Evolutionary conservation across 148 eudicot species (phyloP).

Genomic region (Nepenthes mirabilis): DNA sequence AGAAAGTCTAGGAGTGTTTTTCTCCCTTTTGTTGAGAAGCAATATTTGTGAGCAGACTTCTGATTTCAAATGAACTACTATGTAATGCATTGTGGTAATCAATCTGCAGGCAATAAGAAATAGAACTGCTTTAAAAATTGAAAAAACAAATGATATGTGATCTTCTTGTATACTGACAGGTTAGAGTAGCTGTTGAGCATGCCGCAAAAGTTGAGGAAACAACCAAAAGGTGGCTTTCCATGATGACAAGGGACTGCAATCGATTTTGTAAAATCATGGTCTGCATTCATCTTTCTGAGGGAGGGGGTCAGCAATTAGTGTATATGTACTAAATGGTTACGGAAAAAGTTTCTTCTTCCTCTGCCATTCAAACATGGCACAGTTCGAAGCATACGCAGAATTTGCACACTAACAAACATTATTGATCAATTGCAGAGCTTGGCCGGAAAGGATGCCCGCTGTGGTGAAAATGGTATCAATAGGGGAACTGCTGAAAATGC

Average conservation of each 20-base stretch:
- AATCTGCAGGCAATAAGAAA: no score
- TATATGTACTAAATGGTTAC: no score
- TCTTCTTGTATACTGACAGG: conserved; percentile 23
- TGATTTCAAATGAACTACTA: no score
- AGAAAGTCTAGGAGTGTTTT: no score
- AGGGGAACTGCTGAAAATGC: conserved; percentile 26
- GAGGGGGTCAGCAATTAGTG: no score
- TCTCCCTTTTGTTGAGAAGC: no score
- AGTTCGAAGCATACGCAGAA: no score
- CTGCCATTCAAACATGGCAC: no score
- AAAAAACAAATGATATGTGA: conserved; percentile 2
- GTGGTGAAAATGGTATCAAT: conserved; percentile 15
- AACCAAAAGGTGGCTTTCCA: conserved; percentile 51
- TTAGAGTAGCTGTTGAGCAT: conserved; percentile 43
- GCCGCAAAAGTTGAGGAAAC: conserved; percentile 65
- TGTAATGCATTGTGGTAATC: no score
- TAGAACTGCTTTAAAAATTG: background rate
- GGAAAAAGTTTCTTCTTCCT: no score
- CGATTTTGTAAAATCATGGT: conserved; percentile 94
- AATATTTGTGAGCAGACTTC: no score
- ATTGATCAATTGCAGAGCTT: conserved; percentile 24
- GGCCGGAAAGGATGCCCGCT: conserved; percentile 21
- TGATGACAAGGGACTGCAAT: conserved; percentile 78
- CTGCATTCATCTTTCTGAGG: conserved; percentile 10
- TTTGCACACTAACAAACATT: no score